These are phyloP conservation scores for Planoprotostelium fungivorum DNA, from an alignment of 78 protist species.

Conservation along the genomic window DNA sequence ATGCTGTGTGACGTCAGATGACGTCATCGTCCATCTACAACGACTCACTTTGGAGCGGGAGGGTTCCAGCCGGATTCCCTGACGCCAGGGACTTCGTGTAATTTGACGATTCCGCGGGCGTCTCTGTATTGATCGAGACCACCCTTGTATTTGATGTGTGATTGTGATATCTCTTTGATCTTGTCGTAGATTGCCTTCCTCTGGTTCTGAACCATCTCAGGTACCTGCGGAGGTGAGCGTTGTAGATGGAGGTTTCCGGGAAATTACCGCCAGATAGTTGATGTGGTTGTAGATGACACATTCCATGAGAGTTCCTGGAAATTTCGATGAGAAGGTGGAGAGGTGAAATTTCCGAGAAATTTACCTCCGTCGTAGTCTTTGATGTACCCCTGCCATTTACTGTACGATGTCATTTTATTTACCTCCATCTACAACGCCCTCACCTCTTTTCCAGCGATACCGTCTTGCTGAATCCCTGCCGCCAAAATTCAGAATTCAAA, in stretches of 20 bases:
- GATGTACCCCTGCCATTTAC: slow-evolving; percentile 73
- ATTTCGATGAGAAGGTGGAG: no score
- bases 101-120: slow-evolving; percentile 5
- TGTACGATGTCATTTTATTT: not conserved
- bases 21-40: not conserved
- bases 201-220: slow-evolving; percentile 10
- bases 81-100: slow-evolving; percentile 17
- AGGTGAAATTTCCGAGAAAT: not conserved
- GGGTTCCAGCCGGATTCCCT: slow-evolving; percentile 36
- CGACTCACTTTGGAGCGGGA: not conserved
- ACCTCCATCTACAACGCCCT: not conserved
- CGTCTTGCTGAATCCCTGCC: not conserved
- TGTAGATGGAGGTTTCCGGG: not conserved
- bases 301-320: slow-evolving; percentile 55
- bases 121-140: slow-evolving; percentile 11
- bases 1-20: not conserved
- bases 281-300: slow-evolving; percentile 34
- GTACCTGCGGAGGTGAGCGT: slow-evolving; percentile 11
- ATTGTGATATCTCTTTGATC: slow-evolving; percentile 26
- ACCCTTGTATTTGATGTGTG: slow-evolving; percentile 38
- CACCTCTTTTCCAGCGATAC: not conserved
- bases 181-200: slow-evolving; percentile 32
- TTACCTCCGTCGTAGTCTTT: slow-evolving; percentile 93
- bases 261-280: slow-evolving; percentile 15
- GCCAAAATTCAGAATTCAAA: not conserved